Evolutionary conservation across 2,329 filamentous ascomycete genomes (phyloP), one percentile per base, ranked within the genome.

Genomic region (Sporothrix curviconia): DNA sequence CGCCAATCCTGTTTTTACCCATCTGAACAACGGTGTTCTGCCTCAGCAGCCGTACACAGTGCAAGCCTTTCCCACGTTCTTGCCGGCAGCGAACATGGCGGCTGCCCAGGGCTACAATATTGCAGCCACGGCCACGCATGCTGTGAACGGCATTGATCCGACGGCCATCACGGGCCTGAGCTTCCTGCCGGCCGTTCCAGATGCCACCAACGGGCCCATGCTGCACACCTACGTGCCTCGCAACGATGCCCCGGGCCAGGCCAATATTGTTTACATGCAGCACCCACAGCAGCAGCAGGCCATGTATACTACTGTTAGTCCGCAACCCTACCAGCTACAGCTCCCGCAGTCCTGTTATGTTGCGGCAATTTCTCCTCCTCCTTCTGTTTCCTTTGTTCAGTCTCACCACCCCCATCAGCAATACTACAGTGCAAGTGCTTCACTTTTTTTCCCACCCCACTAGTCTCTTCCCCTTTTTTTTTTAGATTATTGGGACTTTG

Each of bases 121-220:
- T 25, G 32, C 17, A 6, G 12, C 32, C 11, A 43, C 17, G 4
- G 32, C 51, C 15, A 55, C 42, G 7, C 37, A 54, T 15, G 39
- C 46, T 3, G 39, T 44, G 25, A 46, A 54, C 34, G 61, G 56
- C 8, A 24, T 56, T 2, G 59, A 63, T n/a, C 43, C 61, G 0
- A 51, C 57, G 2, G 44, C 43, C 7, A n/a, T 53, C 30, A 65
- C 65, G 49, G 77, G 77, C 55, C 66, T 78, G 51, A 76, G 80
- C 66, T 84, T 79, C 64, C 78, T 84, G 64, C 82, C 82, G 1
- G 81, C 78, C 28, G 79, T 82, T 15, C 79, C 80, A 3, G 79
- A 82, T 62, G 82, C 80, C 15, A 78, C 77, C 43, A 74, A 76
- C 65, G 82, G 82, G 3, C 76, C 79, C 2, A 78, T 79, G 58